Evolutionary conservation across 2,329 filamentous ascomycete species (phyloP), one percentile per base, ranked within the genome.

Genomic region (Epichloe scottii): DNA sequence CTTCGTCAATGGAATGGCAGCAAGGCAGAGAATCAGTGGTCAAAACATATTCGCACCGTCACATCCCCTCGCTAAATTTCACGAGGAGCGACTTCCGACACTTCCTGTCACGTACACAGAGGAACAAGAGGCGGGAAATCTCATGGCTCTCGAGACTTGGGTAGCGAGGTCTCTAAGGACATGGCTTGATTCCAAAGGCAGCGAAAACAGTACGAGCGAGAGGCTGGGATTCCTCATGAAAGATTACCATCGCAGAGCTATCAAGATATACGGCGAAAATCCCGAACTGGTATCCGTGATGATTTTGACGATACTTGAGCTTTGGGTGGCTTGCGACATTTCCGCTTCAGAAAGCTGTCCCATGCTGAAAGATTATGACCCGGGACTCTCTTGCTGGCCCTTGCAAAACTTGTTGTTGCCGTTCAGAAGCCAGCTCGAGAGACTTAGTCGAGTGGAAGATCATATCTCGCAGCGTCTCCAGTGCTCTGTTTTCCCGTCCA

Each of bases 311-410:
- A 56, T 77, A 0, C 56, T 80, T 3, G 78, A 83, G 50, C 59
- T 84, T 0, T 85, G 81, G 81, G 59, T 78, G 7, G 75, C 75
- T 0, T 69, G 73, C 10, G 80, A 85, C 53, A 73, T 65, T 48
- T 65, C 67, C 2, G 72, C 73, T 0, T 63, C 68, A 1, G 14
- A 51, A 1, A 51, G 63, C 0, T 64, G 68, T n/a, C 63, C 69
- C 0, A 53, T 78, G 5, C 57, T 84, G 0, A 7, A 5, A 0
- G 60, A 77, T 0, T 84, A 78, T 53, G 59, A 68, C 6, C 67
- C 73, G 0, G 70, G 70, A 4, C 59, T 84, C 0, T 67, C 69
- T 0, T 11, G 49, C 0, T 42, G 56, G 0, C 50, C 75, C 0
- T 66, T 77, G 3, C 62, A 73, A 23, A 67, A 63, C 2, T 63